phyloP scores from a whole-genome alignment of 768 basidiomycete species.

The Inosperma sp. region DNA sequence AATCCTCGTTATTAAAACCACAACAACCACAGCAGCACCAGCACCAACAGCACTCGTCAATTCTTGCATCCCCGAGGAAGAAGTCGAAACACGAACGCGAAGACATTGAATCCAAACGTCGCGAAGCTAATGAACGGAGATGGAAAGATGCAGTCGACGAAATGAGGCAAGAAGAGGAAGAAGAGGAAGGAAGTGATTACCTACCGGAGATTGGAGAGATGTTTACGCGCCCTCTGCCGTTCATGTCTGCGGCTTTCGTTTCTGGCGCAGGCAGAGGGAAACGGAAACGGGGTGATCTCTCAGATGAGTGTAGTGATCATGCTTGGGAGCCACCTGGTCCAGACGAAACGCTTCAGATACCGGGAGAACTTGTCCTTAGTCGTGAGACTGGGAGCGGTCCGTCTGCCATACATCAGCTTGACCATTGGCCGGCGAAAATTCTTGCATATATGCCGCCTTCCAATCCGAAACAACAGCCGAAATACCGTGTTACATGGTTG shows the following conservation, averaged over 20 bases:
- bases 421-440: slow-evolving; percentile 68
- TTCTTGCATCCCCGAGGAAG: slow-evolving; percentile 42
- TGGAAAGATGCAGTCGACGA: slow-evolving; percentile 49
- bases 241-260: slow-evolving; percentile 1
- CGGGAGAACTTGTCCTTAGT: slow-evolving; percentile 65
- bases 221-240: slow-evolving; percentile 17
- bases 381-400: slow-evolving; percentile 25
- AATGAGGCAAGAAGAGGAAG: slow-evolving; percentile 40
- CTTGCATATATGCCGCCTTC: slow-evolving; percentile 46
- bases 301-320: slow-evolving; percentile 10
- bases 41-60: no score
- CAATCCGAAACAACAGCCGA: slow-evolving; percentile 34
- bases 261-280: slow-evolving; percentile 19
- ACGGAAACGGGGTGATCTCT: slow-evolving; percentile 20
- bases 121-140: slow-evolving; percentile 16
- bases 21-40: no score
- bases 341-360: slow-evolving; percentile 51
- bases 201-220: slow-evolving; percentile 38
- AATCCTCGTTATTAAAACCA: slow-evolving; percentile 3
- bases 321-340: slow-evolving; percentile 39
- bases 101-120: slow-evolving; percentile 17
- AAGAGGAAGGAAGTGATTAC: slow-evolving; percentile 41
- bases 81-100: slow-evolving; percentile 36
- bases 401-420: slow-evolving; percentile 15
- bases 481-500: slow-evolving; percentile 57